Base-by-base conservation (phyloP, 257 asterid genomes). In the Solanum megistacrolobum region DNA sequence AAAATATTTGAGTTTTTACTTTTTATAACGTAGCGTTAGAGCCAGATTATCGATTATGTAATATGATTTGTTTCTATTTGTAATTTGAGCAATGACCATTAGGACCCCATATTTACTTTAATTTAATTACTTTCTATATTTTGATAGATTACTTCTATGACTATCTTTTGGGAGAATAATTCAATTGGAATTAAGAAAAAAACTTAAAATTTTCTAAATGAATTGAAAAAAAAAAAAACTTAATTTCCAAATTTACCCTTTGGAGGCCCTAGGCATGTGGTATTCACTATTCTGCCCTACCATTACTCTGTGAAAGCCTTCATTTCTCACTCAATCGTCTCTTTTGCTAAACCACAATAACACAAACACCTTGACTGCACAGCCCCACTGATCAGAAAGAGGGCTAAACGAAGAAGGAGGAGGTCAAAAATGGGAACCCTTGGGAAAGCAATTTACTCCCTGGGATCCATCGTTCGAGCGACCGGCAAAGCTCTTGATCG, bases 401-500 rank as follows among this genome's bases (percentile, higher is more conserved):
- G 82, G 41, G 41, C 41, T 65, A 85, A 66, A 87, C 20, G 74
- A 73, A 46, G 84, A 73, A 48, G 88, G 18, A 76, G 60, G 25
- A 76, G 69, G 14, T 25, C 2, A 60, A 43, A 43, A 89, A 95
- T 96, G 98, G 99, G 99, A 31, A 93, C 72, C 88, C 88, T 93
- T 58, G 98, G 98, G 66, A 92, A 92, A 92, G 98, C 94, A 60
- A 90, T 95, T 3, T 95, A 94, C 91, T 91, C 93, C 34, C 87
- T 96, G 34, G 99, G 98, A 13, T 83, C 83, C 52, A 93, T 91
- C 94, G 94, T 96, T 91, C 94, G 98, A 18, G 92, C 69, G 39
- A 92, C 96, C 38, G 99, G 99, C 78, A 95, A 94, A 91, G 94
- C 98, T 88, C 87, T 96, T 86, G 98, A 95, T 95, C 97, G 97